Evolutionary conservation across 768 basidiomycete species (phyloP).

Genomic region (Hypsizygus marmoreus): DNA sequence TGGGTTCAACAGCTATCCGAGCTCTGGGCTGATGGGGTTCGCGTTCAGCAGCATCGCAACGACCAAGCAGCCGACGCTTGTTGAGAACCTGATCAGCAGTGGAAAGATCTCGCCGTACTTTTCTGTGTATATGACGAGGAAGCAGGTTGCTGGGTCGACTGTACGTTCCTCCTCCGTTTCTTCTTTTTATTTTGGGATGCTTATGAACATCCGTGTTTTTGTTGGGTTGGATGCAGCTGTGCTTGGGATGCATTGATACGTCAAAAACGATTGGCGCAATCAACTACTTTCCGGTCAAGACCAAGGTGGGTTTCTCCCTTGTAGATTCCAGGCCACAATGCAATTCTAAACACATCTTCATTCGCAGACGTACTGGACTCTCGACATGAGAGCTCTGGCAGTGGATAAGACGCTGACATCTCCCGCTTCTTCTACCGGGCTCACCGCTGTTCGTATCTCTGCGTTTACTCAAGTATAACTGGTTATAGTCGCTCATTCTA

Average conservation of each 20-base stretch:
- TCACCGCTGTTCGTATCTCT: slow-evolving; percentile 17
- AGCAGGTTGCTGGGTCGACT: slow-evolving; percentile 50
- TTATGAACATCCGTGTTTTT: too few species aligned
- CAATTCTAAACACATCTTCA: not conserved
- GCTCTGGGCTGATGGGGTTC: slow-evolving; percentile 60
- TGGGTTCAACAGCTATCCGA: slow-evolving; percentile 54
- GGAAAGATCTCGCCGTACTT: slow-evolving; percentile 47
- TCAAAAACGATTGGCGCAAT: slow-evolving; percentile 31
- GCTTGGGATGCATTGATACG: slow-evolving; percentile 36
- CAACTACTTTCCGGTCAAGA: slow-evolving; percentile 37
- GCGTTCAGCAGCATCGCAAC: slow-evolving; percentile 60
- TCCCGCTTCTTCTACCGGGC: slow-evolving; percentile 39
- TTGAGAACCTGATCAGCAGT: slow-evolving; percentile 59
- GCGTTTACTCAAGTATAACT: not conserved
- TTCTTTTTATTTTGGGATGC: not conserved
- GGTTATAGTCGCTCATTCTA: too few species aligned
- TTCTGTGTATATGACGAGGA: slow-evolving; percentile 53
- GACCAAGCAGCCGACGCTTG: slow-evolving; percentile 52
- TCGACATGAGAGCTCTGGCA: slow-evolving; percentile 47
- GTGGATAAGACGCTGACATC: slow-evolving; percentile 24
- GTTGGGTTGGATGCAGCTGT: too few species aligned
- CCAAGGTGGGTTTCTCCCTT: slow-evolving; percentile 27
- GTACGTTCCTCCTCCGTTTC: not conserved
- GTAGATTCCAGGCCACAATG: not conserved
- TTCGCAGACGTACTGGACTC: slow-evolving; percentile 71